Evolutionary conservation across 1,139 yeast genomes (phyloP).

Genomic region (Taiozyma sp.): DNA sequence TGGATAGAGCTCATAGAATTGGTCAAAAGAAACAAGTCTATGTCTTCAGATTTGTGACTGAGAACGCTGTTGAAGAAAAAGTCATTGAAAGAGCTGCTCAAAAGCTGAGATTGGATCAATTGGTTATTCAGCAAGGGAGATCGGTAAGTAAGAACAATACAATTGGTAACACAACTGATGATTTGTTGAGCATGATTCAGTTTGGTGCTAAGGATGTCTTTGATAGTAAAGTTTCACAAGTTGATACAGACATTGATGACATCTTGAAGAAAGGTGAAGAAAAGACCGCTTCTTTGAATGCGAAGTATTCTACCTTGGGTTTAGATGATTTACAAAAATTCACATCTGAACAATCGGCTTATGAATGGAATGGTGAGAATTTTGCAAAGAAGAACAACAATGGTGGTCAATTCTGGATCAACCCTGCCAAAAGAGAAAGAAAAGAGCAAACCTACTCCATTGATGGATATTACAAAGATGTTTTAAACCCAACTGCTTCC

Average conservation of each 20-base stretch:
- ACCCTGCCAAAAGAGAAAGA: slow-evolving; percentile 88
- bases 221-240: slow-evolving; percentile 25
- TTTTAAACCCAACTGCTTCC: slow-evolving; percentile 38
- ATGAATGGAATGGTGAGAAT: slow-evolving; percentile 87
- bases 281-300: slow-evolving; percentile 56
- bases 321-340: slow-evolving; percentile 74
- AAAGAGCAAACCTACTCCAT: slow-evolving; percentile 85
- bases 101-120: slow-evolving; percentile 69
- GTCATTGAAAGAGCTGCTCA: slow-evolving; percentile 78
- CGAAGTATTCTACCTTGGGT: slow-evolving; percentile 60
- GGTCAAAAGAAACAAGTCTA: slow-evolving; percentile 81
- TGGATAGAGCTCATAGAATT: slow-evolving; percentile 86
- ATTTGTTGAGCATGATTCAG: slow-evolving; percentile 73
- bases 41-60: slow-evolving; percentile 72
- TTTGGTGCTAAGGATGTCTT: slow-evolving; percentile 70
- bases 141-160: slow-evolving; percentile 22
- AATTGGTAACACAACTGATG: slow-evolving; percentile 44
- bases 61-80: slow-evolving; percentile 77
- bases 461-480: slow-evolving; percentile 84
- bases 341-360: slow-evolving; percentile 53
- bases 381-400: slow-evolving; percentile 63
- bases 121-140: slow-evolving; percentile 77
- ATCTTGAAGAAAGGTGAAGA: slow-evolving; percentile 55
- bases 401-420: slow-evolving; percentile 63
- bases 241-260: slow-evolving; percentile 48